A percentile compares a stretch with the other conserved stretches of the same genome.
phyloP scores from a whole-genome alignment of 1,284 basidiomycete species.

The Ceratobasidium sp. region DNA sequence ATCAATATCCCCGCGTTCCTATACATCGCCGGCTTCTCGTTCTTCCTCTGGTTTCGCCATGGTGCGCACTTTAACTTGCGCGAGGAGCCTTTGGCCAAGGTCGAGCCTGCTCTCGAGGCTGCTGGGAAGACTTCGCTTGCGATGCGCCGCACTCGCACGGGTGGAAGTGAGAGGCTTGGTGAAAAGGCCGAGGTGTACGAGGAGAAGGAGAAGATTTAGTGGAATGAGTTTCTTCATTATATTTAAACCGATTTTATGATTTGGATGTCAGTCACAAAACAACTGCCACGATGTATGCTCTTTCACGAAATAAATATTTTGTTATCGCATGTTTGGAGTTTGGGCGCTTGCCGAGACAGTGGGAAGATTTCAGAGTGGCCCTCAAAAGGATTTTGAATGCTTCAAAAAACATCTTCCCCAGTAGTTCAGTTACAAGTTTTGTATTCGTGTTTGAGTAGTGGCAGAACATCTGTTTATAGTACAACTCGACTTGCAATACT shows the following conservation, averaged over 20 bases:
- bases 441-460: slow-evolving; percentile 18
- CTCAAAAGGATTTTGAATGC: background rate
- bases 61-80: slow-evolving; percentile 26
- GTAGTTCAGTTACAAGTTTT: slow-evolving; percentile 17
- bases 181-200: slow-evolving; percentile 30
- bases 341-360: background rate
- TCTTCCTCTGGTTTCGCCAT: slow-evolving; percentile 49
- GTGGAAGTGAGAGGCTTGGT: slow-evolving; percentile 12
- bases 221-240: background rate
- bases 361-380: background rate
- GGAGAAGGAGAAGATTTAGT: slow-evolving; percentile 32
- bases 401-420: background rate
- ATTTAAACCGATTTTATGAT: slow-evolving; percentile 2
- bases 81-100: slow-evolving; percentile 27
- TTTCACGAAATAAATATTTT: slow-evolving; percentile 21
- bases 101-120: slow-evolving; percentile 32
- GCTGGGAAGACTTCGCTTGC: slow-evolving; percentile 17
- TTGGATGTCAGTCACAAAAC: background rate
- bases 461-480: slow-evolving; percentile 4
- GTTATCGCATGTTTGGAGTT: background rate
- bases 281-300: slow-evolving; percentile 20
- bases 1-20: slow-evolving; percentile 53
- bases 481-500: slow-evolving; percentile 4
- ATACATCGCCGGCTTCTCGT: slow-evolving; percentile 51
- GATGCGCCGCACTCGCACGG: slow-evolving; percentile 10